Percentiles rank a stretch among this genome's conserved stretches.
These are phyloP conservation scores for Basipetospora chlamydospora DNA, from an alignment of 2,329 filamentous ascomycete genomes.

Conservation along the genomic window DNA sequence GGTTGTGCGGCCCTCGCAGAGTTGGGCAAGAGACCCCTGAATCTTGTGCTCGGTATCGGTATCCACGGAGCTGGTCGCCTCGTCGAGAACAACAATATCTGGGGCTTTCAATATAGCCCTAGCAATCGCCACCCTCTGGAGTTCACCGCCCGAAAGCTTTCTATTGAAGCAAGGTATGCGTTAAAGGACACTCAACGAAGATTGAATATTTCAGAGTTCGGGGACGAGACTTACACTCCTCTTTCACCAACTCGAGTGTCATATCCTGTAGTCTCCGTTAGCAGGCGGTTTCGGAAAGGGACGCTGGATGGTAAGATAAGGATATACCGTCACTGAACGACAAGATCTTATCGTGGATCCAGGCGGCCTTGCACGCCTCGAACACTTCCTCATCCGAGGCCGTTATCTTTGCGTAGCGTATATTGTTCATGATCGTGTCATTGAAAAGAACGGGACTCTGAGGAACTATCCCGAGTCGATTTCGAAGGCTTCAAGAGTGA, in stretches of 20 bases:
- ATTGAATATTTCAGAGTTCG: too few species aligned
- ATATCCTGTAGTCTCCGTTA: conserved; percentile 24
- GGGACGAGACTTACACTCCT: conserved; percentile 23
- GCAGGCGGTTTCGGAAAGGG: not conserved
- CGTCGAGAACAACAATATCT: conserved; percentile 63
- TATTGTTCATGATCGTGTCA: conserved; percentile 44
- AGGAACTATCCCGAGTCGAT: conserved; percentile 40
- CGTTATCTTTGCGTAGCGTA: conserved; percentile 38
- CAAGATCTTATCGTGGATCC: conserved; percentile 43
- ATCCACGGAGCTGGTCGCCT: conserved; percentile 65
- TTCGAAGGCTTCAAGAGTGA: conserved; percentile 27
- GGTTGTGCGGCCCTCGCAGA: conserved; percentile 48
- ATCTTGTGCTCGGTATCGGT: conserved; percentile 55
- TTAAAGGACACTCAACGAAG: not conserved
- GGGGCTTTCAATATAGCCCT: conserved; percentile 61
- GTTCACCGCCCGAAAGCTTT: conserved; percentile 51
- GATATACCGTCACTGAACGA: conserved; percentile 35
- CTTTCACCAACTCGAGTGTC: conserved; percentile 35
- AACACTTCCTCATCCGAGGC: conserved; percentile 41
- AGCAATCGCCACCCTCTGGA: conserved; percentile 53
- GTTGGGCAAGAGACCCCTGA: conserved; percentile 41
- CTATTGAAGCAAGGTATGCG: conserved; percentile 16
- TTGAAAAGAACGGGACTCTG: conserved; percentile 42
- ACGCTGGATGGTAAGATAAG: not conserved
- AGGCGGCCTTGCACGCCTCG: conserved; percentile 38